Conservation (phyloP, 805 yeast species). For the Candida tibetensis region DNA sequence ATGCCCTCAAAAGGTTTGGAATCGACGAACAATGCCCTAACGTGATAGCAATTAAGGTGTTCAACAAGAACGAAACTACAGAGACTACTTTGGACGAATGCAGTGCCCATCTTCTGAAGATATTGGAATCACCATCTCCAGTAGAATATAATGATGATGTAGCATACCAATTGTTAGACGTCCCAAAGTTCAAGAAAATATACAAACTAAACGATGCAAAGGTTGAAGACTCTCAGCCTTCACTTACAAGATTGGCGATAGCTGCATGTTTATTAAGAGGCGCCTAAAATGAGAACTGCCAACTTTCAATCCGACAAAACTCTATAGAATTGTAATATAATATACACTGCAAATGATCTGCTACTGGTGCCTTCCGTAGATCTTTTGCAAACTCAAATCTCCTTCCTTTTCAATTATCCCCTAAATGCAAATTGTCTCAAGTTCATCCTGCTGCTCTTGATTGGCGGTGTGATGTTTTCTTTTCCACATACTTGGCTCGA, state of each 20-base stretch:
- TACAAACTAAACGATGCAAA: conserved; percentile 35
- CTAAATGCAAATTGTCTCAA: conserved; percentile 17
- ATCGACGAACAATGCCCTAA: conserved; percentile 47
- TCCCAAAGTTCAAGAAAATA: conserved; percentile 31
- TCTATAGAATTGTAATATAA: too few species aligned
- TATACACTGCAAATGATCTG: too few species aligned
- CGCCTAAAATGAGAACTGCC: too few species aligned
- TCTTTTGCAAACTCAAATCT: too few species aligned
- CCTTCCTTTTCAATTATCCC: too few species aligned
- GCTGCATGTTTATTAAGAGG: conserved; percentile 52
- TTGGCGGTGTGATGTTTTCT: background rate
- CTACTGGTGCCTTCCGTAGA: too few species aligned
- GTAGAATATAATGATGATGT: conserved; percentile 22
- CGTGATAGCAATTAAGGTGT: conserved; percentile 52
- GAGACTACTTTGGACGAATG: conserved; percentile 9
- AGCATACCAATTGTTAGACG: conserved; percentile 20
- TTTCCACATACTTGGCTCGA: background rate
- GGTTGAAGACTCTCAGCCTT: conserved; percentile 16
- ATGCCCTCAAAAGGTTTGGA: conserved; percentile 70
- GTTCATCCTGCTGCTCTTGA: conserved; percentile 1
- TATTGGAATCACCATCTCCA: conserved; percentile 13
- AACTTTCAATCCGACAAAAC: too few species aligned
- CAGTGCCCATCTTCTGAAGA: conserved; percentile 29
- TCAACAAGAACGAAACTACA: conserved; percentile 11
- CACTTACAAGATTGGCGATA: conserved; percentile 42